Base-by-base conservation (phyloP, 345 rosid species). In the Anastatica hierochuntica region DNA sequence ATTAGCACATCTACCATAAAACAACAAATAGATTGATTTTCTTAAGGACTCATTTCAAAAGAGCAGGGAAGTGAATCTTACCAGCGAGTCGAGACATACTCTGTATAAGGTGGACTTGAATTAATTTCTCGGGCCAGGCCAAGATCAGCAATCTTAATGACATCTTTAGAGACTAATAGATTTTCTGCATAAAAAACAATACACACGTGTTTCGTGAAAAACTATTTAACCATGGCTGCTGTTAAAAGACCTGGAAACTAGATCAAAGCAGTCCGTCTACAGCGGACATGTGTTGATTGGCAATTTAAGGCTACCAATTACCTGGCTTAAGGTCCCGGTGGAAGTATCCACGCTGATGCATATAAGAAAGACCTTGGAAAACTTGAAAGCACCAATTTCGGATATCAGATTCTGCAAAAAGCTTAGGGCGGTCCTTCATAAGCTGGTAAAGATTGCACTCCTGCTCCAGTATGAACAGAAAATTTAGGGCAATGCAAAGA, bases 301-400 rank as follows among this genome's bases (percentile, higher is more conserved):
- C n/a, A n/a, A n/a, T n/a, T n/a, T n/a, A n/a, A n/a, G n/a, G n/a
- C n/a, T n/a, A 35, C 55, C 16, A n/a, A 40, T 16, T 81, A 92
- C 98, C 98, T 65, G 98, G 98, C 76, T 92, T 92, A 44, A 92
- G 88, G 64, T 92, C 98, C 43, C 98, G 95, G 64, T 92, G 98
- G 59, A 92, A 92, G 72, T 88, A 92, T 53, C 98, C 98, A 37
- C 78, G 86, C 64, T 81, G 90, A 66, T 92, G 95, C 86, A 92
- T 80, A 67, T 88, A 85, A 45, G 90, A 76, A 59, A 92, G 97
- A 46, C 94, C 96, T 68, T 88, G 97, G 59, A 92, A 92, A 27
- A 92, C 86, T 85, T 92, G 98, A 70, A 88, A 92, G 64, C 83
- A 92, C 96, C 96, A 85, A 71, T 85, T 92, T 75, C 76, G 78